Base-by-base conservation (phyloP, 2,329 filamentous ascomycete genomes). In the Arachnomyces sp. region DNA sequence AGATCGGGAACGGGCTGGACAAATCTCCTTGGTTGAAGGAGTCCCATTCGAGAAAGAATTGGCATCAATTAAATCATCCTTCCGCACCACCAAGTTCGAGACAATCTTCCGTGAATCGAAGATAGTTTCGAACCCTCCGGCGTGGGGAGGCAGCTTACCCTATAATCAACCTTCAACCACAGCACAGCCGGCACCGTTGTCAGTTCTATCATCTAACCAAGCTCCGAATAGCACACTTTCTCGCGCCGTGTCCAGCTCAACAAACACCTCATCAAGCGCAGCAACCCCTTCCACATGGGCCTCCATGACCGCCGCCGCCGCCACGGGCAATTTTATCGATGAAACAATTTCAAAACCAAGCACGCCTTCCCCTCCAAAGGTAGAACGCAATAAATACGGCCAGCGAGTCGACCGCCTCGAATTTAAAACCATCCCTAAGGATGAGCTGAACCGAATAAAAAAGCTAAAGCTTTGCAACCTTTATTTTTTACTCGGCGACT, bases 381-480 rank as follows among this genome's bases (percentile, higher is more conserved):
- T 80, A 40, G 65, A 71, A 34, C 73, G 75, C 45, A 81, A 81
- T 57, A 73, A 73, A 44, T 61, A 65, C 43, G 76, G 75, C 29
- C 75, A 80, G 52, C 75, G 78, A 41, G 67, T 82, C 40, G 78
- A 82, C 52, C 60, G 61, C 50, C 66, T 57, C 49, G 67, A 54
- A 52, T 67, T 57, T 59, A 71, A 59, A 69, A 71, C 56, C 59
- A 78, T 66, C 60, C 65, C 66, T 36, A 63, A 74, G 43, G 66
- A 74, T 13, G 75, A 78, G 44, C 65, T 80, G 34, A 72, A 74
- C 49, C 71, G 74, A 14, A 61, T 81, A 49, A 80, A 80, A 60
- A 75, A 74, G 56, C 57, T 79, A 46, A 80, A 81, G 53, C 59
- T 80, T 43, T 81, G 78, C 64, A 81, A 80, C 51, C 71, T 77